phyloP scores from a whole-genome alignment of 495 filamentous ascomycete genomes.

The Trichodelitschia bisporula region DNA sequence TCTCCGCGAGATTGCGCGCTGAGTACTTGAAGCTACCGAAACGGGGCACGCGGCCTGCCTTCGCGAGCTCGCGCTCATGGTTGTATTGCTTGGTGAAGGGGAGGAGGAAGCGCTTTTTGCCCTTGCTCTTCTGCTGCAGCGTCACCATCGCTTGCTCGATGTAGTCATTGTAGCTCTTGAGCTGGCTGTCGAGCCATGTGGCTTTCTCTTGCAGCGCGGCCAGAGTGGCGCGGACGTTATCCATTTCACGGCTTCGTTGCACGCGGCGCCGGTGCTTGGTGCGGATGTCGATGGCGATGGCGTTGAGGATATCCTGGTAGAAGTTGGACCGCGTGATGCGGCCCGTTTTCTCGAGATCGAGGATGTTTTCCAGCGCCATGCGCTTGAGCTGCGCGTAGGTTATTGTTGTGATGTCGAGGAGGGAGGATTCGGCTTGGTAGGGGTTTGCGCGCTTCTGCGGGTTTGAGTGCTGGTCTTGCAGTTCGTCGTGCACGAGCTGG shows the following conservation, averaged over 20 bases:
- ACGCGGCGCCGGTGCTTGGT: slow-evolving; percentile 85
- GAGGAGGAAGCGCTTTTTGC: slow-evolving; percentile 78
- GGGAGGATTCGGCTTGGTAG: slow-evolving; percentile 15
- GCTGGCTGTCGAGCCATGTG: slow-evolving; percentile 71
- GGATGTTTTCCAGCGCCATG: slow-evolving; percentile 79
- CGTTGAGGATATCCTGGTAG: slow-evolving; percentile 92
- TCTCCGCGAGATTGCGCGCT: slow-evolving; percentile 67
- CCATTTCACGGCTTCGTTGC: slow-evolving; percentile 72
- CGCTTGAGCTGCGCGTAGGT: slow-evolving; percentile 81
- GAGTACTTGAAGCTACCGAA: slow-evolving; percentile 96
- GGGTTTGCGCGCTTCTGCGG: slow-evolving; percentile 18
- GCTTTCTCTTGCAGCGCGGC: slow-evolving; percentile 76
- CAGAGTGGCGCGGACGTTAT: slow-evolving; percentile 66
- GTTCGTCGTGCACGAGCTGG: slow-evolving; percentile 59
- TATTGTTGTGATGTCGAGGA: slow-evolving; percentile 76
- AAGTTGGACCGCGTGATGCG: slow-evolving; percentile 76
- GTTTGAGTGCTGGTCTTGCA: slow-evolving; percentile 22
- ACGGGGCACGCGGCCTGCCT: slow-evolving; percentile 74
- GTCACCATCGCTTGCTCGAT: slow-evolving; percentile 98
- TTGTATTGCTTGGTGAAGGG: slow-evolving; percentile 98
- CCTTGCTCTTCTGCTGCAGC: slow-evolving; percentile 94
- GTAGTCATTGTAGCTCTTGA: slow-evolving; percentile 96
- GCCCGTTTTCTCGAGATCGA: slow-evolving; percentile 60
- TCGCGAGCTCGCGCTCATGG: slow-evolving; percentile 84
- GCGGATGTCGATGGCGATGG: slow-evolving; percentile 87